Conservation (phyloP, 2,329 filamentous ascomycete genomes). For the Sclerotinia glacialis region DNA sequence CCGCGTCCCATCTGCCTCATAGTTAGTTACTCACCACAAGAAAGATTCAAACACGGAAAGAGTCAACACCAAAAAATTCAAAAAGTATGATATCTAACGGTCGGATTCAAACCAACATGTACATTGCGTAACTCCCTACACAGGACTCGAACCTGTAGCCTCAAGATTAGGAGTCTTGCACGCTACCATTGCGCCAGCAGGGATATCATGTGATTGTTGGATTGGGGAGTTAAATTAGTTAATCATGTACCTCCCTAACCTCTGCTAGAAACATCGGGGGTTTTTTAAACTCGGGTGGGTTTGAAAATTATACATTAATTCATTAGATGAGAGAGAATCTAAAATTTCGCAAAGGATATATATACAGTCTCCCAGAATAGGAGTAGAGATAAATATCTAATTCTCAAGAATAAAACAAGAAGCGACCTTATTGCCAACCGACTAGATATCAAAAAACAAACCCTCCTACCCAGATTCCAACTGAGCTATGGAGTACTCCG, state of each 20-base stretch:
- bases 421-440: too few species aligned
- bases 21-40: too few species aligned
- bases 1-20: neutral
- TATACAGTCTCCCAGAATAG: neutral
- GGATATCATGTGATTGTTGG: conserved; percentile 8
- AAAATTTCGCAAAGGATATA: neutral
- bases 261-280: neutral
- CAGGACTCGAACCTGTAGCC: conserved; percentile 19
- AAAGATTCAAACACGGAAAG: too few species aligned
- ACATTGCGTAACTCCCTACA: conserved; percentile 11
- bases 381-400: neutral
- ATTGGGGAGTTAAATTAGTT: rapidly evolving
- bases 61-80: neutral
- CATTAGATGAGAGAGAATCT: neutral
- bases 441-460: neutral
- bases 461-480: neutral
- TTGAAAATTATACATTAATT: neutral
- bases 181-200: conserved; percentile 21
- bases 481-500: neutral
- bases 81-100: neutral
- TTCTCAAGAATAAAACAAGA: neutral
- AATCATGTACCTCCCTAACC: neutral
- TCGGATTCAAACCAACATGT: neutral
- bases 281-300: too few species aligned
- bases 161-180: conserved; percentile 20